Percentiles rank a stretch among this genome's conserved stretches.
Evolutionary conservation across 1,139 yeast genomes (phyloP).

Genomic region (Sugiyamaella xylanicola): DNA sequence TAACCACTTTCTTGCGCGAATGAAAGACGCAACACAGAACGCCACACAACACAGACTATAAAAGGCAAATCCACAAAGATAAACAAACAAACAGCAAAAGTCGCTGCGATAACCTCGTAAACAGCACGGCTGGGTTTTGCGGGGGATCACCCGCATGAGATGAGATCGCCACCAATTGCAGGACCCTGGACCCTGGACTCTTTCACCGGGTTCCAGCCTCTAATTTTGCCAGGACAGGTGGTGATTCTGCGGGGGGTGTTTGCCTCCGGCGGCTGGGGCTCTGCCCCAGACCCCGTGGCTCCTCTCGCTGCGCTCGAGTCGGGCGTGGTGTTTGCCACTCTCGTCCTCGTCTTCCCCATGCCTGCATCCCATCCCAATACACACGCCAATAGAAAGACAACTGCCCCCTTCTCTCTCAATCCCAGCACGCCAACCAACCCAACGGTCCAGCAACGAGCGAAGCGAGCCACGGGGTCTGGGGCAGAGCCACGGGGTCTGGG

Average conservation of each 20-base stretch:
- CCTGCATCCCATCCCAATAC: too few species aligned
- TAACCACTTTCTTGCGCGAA: too few species aligned
- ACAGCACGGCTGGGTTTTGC: not conserved
- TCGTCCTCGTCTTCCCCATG: too few species aligned
- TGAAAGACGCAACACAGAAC: too few species aligned
- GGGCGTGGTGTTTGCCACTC: not conserved
- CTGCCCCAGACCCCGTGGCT: not conserved
- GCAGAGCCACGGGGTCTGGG: not conserved
- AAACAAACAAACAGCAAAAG: not conserved
- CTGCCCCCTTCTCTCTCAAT: too few species aligned
- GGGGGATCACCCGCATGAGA: not conserved
- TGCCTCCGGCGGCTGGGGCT: not conserved
- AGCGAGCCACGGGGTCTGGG: not conserved
- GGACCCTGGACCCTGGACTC: not conserved
- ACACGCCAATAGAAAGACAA: too few species aligned
- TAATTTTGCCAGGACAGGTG: not conserved
- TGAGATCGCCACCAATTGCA: not conserved
- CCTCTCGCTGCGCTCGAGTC: constrained; percentile 3
- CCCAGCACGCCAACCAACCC: too few species aligned
- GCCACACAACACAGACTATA: too few species aligned
- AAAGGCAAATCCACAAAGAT: too few species aligned
- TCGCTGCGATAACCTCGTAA: not conserved
- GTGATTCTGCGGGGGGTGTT: not conserved
- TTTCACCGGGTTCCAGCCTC: too few species aligned
- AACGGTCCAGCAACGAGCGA: not conserved